Evolutionary conservation across 2,329 filamentous ascomycete species (phyloP), one percentile per base, ranked within the genome.

Genomic region (Aspergillus niger): DNA sequence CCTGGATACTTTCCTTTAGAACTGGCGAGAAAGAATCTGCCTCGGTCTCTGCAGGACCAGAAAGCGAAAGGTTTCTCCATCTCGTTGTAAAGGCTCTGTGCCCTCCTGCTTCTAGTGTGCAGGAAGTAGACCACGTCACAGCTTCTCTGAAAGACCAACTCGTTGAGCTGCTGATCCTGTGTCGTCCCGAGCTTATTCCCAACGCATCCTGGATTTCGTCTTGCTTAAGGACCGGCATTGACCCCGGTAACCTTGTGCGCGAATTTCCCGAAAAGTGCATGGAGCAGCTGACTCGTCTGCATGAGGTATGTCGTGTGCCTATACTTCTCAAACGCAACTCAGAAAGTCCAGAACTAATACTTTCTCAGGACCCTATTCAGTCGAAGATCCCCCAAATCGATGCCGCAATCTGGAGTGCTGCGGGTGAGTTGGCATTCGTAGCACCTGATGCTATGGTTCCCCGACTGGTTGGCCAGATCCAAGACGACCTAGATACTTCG

Each of bases 361-460:
- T 3, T 38, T 56, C n/a, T 5, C 24, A 72, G 63, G 74, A 78
- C 51, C 69, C 73, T 20, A 61, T 76, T 32, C 69, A 76, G 58
- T 76, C 71, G 15, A 71, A 66, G 43, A 69, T 79, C 20, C 70
- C 71, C 13, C 63, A 70, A 52, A 67, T 76, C 53, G 88, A 86
- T 69, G 77, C 80, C 43, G 94, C 94, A 55, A 91, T 94, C 3
- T 96, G 89, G 75, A 88, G 88, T 67, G 92, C 94, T 7, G 91
- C 91, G 10, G 92, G 93, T 39, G 95, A 98, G 70, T 82, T 99
- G 60, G 93, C 91, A 3, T 99, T 99, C 71, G 92, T 99, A 26
- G 91, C 94, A 4, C 95, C 95, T 0, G 90, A 95, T 47, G 81
- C 82, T 15, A 90, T 96, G 77, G 89, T 92, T 20, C 85, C 91